Percentiles rank a stretch among this genome's conserved stretches.
These are phyloP conservation scores for Sambucus nigra DNA, from an alignment of 129 eudicot species.

Conservation along the genomic window DNA sequence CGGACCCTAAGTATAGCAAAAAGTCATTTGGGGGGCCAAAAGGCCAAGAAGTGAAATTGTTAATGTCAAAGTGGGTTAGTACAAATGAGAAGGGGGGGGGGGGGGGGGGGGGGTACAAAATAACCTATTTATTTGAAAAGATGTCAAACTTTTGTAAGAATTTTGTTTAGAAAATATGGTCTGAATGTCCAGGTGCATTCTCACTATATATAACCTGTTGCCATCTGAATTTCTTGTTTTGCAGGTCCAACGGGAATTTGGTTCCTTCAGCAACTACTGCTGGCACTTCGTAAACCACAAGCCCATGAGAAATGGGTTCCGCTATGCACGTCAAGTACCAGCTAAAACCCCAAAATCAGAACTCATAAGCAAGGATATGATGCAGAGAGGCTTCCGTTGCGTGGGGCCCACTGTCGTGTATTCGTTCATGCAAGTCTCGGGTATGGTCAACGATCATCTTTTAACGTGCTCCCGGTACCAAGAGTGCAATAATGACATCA, in stretches of 20 bases:
- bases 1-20: no score
- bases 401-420: conserved; percentile 78
- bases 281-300: conserved; percentile 63
- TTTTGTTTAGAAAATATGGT: no score
- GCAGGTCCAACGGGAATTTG: conserved; percentile 76
- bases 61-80: no score
- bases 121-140: no score
- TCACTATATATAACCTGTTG: no score
- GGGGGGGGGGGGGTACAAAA: no score
- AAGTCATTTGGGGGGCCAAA: no score
- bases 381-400: conserved; percentile 65
- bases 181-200: no score
- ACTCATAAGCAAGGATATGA: conserved; percentile 68
- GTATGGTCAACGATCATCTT: conserved; percentile 76
- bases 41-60: no score
- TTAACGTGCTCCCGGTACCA: conserved; percentile 63
- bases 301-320: conserved; percentile 42
- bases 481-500: conserved; percentile 27
- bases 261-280: conserved; percentile 56
- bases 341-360: conserved; percentile 74
- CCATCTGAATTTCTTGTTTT: conserved; percentile 13
- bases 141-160: no score
- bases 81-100: no score
- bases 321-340: conserved; percentile 70
- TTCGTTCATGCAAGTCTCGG: conserved; percentile 83